Conservation (phyloP, 2,329 filamentous ascomycete genomes). For the Blumeria graminis region DNA sequence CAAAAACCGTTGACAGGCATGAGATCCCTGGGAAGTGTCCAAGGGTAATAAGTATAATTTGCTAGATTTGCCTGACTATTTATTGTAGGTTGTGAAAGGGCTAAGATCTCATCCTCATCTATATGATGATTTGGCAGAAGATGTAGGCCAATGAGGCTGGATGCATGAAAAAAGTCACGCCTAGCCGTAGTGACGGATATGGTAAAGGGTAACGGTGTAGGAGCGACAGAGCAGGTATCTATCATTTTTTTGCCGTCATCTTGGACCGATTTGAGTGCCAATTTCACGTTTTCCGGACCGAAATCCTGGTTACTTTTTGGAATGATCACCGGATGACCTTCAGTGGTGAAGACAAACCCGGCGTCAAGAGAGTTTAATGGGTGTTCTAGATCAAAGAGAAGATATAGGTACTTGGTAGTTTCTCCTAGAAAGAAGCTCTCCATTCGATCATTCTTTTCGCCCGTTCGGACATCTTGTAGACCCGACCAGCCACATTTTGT, state of each 20-base stretch:
- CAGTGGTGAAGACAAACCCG: slow-evolving; percentile 82
- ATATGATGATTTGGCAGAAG: slow-evolving; percentile 41
- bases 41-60: slow-evolving; percentile 75
- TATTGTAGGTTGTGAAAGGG: neutral
- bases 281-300: neutral
- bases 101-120: neutral
- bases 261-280: slow-evolving; percentile 12
- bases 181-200: slow-evolving; percentile 62
- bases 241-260: slow-evolving; percentile 7
- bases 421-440: slow-evolving; percentile 97
- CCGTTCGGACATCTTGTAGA: slow-evolving; percentile 55
- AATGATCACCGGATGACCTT: slow-evolving; percentile 80
- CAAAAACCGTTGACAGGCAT: slow-evolving; percentile 61
- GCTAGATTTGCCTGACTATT: slow-evolving; percentile 19
- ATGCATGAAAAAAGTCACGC: slow-evolving; percentile 67
- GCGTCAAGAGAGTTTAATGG: slow-evolving; percentile 71
- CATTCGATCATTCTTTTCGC: slow-evolving; percentile 83
- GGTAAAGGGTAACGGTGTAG: slow-evolving; percentile 35
- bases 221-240: slow-evolving; percentile 42
- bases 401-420: slow-evolving; percentile 84
- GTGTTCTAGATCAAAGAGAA: slow-evolving; percentile 69
- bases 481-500: slow-evolving; percentile 85
- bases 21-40: slow-evolving; percentile 60
- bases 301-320: slow-evolving; percentile 26
- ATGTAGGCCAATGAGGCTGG: slow-evolving; percentile 61